Conservation (phyloP, 345 rosid genomes). For the Viola odorata region DNA sequence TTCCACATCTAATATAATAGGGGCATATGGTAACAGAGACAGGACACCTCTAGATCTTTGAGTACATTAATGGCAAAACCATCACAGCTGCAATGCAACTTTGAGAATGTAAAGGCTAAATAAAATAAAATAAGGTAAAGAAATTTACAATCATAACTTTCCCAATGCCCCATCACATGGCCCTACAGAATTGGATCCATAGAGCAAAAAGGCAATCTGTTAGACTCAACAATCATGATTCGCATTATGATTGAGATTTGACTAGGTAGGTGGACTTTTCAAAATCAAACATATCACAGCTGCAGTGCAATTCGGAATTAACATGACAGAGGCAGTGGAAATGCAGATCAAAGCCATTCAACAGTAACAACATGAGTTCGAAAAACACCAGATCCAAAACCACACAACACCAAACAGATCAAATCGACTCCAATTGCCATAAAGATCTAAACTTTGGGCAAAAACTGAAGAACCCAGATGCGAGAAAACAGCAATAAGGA, state of each 20-base stretch:
- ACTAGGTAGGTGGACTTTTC: background rate
- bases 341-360: background rate
- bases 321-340: background rate
- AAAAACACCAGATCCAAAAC: constrained; percentile 2
- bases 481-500: background rate
- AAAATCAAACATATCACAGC: background rate
- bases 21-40: background rate
- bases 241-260: no score
- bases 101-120: background rate
- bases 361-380: background rate
- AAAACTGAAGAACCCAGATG: constrained; percentile 10
- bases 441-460: constrained; percentile 12
- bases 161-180: background rate
- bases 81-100: background rate
- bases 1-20: background rate
- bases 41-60: background rate
- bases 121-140: background rate
- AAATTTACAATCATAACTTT: background rate
- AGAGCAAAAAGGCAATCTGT: no score
- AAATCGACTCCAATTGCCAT: background rate
- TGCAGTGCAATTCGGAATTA: background rate
- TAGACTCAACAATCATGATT: no score
- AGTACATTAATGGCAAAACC: background rate
- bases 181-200: no score
- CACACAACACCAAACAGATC: constrained; percentile 1